These are phyloP conservation scores for Schizosaccharomyces lindneri DNA, from an alignment of 805 yeast species.

Conservation along the genomic window DNA sequence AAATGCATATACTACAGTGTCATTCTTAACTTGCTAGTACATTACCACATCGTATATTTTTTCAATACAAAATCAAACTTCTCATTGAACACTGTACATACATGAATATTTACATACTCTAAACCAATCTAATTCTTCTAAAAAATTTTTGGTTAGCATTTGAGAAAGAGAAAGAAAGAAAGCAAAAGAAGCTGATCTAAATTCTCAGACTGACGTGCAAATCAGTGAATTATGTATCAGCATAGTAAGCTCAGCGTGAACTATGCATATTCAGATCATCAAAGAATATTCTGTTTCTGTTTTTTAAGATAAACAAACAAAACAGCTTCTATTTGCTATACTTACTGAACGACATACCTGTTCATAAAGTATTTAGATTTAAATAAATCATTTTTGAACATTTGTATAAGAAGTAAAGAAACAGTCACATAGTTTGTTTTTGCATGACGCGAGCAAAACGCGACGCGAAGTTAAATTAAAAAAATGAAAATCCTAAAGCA, in stretches of 20 bases:
- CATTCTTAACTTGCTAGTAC: no score
- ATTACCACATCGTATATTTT: no score
- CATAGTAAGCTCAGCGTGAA: background rate
- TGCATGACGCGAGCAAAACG: background rate
- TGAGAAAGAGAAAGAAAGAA: background rate
- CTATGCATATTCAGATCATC: background rate
- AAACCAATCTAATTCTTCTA: no score
- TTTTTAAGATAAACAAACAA: background rate
- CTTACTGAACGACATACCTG: no score
- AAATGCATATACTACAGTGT: no score
- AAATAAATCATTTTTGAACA: background rate
- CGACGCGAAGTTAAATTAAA: background rate
- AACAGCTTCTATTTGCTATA: no score
- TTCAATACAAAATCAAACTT: no score
- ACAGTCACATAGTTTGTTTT: no score
- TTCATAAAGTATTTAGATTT: no score
- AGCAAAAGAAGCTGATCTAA: background rate
- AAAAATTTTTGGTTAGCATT: no score
- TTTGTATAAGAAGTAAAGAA: background rate
- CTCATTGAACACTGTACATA: no score
- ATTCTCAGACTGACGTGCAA: slow-evolving; percentile 2
- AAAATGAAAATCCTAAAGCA: background rate
- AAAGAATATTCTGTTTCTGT: background rate
- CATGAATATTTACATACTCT: no score
- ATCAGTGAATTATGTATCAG: background rate